These are phyloP conservation scores for Verticillium dahliae DNA, from an alignment of 2,329 filamentous ascomycete species.

Conservation along the genomic window DNA sequence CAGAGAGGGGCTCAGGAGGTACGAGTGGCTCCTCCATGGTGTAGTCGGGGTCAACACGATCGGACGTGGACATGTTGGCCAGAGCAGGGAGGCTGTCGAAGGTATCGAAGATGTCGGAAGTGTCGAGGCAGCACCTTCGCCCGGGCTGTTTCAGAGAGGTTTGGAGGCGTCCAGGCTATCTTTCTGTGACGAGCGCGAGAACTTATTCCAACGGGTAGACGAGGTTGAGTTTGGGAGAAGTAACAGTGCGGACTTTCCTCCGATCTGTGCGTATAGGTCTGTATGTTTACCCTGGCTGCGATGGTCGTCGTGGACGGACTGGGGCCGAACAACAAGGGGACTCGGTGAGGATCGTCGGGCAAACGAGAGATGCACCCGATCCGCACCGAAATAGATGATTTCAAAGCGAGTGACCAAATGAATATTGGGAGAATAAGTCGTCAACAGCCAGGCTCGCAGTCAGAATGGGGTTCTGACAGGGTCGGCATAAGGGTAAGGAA, in stretches of 20 bases:
- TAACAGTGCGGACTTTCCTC: neutral
- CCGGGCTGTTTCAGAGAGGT: neutral
- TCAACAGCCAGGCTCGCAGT: neutral
- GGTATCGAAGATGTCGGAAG: neutral
- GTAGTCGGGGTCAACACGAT: neutral
- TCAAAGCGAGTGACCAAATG: too few species aligned
- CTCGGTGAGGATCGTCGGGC: neutral
- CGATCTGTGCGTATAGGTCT: neutral
- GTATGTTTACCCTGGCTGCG: neutral
- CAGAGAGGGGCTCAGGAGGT: slow-evolving; percentile 15
- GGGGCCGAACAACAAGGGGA: neutral
- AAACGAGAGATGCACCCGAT: neutral
- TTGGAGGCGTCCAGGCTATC: neutral
- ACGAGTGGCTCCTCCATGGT: slow-evolving; percentile 25
- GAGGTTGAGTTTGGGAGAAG: neutral
- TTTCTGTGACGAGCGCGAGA: neutral
- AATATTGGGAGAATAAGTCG: neutral
- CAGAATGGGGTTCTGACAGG: neutral
- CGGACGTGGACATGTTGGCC: neutral
- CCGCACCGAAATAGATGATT: neutral
- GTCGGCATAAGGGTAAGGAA: neutral
- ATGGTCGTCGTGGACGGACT: neutral
- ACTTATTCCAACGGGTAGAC: neutral
- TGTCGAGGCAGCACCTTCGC: neutral
- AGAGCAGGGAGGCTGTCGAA: neutral